Base-by-base conservation (phyloP, 164 flowering plant genomes). In the Nelumbo lutea region DNA sequence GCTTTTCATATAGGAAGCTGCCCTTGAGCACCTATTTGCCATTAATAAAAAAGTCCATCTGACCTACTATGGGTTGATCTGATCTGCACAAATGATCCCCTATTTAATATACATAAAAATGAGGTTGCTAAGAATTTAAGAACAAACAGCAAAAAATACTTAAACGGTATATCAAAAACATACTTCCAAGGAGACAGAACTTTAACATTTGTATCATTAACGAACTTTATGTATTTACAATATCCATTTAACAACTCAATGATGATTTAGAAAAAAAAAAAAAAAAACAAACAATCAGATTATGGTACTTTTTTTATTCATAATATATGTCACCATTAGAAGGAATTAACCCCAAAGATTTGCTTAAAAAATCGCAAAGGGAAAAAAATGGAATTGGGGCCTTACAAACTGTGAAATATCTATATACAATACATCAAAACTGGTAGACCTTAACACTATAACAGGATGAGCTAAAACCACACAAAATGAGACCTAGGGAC, bases 341-440 rank as follows among this genome's bases (percentile, higher is more conserved):
- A 52, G 67, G 60, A 65, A 62, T 38, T 61, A 39, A 43, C 61
- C 78, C 85, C 83, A 71, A 58, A 67, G 65, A 74, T 71, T 77
- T 68, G 81, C 83, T 73, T 76, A 80, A 84, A 81, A 76, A 72
- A 40, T 75, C 81, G 71, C 47, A 70, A 76, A 70, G 46, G 73
- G 63, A 51, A 51, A 51, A 2, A 5, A 8, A 51, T 51, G 55
- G 55, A 2, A 3, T 2, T 6, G 48, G 55, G 72, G 79, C 77
- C 27, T 39, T 47, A 64, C 55, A 55, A 46, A 56, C 70, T 44
- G 58, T 48, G 27, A 53, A 47, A 45, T 13, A 64, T 44, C 62
- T 66, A 77, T 73, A 6, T 68, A 76, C 71, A 74, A 40, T 59
- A 64, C 52, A 14, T 48, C 10, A 48, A 66, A 45, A 6, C 59